Evolutionary conservation across 441 rosid species (phyloP), one percentile per base, ranked within the genome.

Genomic region (California macrophylla): DNA sequence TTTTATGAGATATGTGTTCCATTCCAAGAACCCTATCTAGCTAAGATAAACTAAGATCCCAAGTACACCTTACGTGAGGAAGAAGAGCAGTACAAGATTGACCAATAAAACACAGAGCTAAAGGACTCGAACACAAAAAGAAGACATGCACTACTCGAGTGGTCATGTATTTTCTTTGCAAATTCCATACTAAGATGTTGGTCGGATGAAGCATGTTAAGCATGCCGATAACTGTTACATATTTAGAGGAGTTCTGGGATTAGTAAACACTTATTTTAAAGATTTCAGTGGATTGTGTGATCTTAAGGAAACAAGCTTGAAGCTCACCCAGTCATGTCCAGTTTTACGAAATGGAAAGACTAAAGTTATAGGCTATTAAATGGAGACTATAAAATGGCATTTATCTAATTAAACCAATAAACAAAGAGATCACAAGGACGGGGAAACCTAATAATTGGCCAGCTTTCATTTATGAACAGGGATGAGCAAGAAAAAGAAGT

Each of bases 11-110:
- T 18, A 6, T 62, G 16, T 60, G 47, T 54, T 34, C 18, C n/a
- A 42, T 71, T 6, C 66, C 60, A 47, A 52, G 42, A 18, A 18
- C 24, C 72, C 69, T 65, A 58, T 66, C 30, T 20, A 66, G 42
- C 21, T 63, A 24, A 54, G 36, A 9, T 28, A 21, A 38, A 34
- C 61, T 1, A 9, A 64, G 7, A 18, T 54, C 24, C 34, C 2
- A 30, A 66, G 34, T 20, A 66, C 0, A 64, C 66, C 32, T 7
- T 47, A 24, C 34, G 30, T 61, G 72, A 68, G 66, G 30, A 64
- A 29, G 24, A 61, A 69, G 70, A 13, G 71, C 34, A 0, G 85
- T 69, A 77, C 82, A 78, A 78, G 71, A 60, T 76, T 77, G 83
- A 80, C 82, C 25, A 72, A 29, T n/a, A 58, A 4, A 40, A 67